phyloP scores from a whole-genome alignment of 768 basidiomycete genomes.

The Phanerochaete sordida region DNA sequence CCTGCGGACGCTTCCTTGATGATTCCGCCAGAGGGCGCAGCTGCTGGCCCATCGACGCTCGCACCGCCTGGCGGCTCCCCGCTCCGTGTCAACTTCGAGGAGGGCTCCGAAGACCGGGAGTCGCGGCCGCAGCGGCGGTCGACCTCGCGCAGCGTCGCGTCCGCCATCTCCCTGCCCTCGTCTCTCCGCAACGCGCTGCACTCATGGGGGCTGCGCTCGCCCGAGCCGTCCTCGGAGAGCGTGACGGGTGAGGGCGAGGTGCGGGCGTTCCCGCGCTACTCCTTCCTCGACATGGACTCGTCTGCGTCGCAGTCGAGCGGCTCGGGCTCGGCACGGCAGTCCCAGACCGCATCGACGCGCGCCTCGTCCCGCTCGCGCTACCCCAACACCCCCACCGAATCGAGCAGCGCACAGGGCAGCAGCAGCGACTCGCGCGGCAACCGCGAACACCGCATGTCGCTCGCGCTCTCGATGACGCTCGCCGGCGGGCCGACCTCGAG shows the following conservation, averaged over 20 bases:
- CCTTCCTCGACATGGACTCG: conserved; percentile 27
- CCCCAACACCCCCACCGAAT: conserved; percentile 12
- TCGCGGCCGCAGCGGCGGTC: not conserved
- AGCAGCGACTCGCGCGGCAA: conserved; percentile 15
- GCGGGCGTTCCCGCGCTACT: conserved; percentile 8
- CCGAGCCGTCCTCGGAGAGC: not conserved
- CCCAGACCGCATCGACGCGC: conserved; percentile 16
- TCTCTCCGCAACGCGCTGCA: conserved; percentile 22
- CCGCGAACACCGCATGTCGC: conserved; percentile 19
- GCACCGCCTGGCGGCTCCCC: conserved; percentile 18
- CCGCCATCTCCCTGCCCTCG: conserved; percentile 20
- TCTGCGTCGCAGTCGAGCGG: conserved; percentile 20
- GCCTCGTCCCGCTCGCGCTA: conserved; percentile 19
- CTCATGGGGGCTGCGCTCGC: not conserved
- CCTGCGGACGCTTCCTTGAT: conserved; percentile 6
- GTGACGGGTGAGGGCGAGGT: not conserved
- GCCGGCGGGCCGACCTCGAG: conserved; percentile 22
- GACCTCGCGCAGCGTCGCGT: conserved; percentile 5
- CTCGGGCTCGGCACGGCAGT: conserved; percentile 18
- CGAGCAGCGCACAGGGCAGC: conserved; percentile 7
- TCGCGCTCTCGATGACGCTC: conserved; percentile 26
- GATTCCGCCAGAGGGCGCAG: conserved; percentile 5
- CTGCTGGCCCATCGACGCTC: conserved; percentile 1
- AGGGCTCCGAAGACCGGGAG: conserved; percentile 16
- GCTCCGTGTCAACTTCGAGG: conserved; percentile 25